These are phyloP conservation scores for Suaeda aralocaspica DNA, from an alignment of 148 eudicot genomes.

Conservation along the genomic window DNA sequence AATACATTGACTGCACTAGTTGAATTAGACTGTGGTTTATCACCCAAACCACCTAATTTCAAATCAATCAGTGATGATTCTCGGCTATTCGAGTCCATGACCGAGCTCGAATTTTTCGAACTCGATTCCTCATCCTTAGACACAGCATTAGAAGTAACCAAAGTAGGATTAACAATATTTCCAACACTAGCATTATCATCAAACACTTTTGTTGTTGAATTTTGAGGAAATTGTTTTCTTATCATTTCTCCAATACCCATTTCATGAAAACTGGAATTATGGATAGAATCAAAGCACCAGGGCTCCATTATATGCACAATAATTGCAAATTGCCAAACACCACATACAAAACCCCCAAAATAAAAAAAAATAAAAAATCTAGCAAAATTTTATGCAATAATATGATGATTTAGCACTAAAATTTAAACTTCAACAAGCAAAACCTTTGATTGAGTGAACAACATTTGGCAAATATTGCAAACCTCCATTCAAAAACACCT, in stretches of 20 bases:
- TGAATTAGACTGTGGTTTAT: conserved; percentile 23
- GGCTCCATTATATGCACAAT: conserved; percentile 37
- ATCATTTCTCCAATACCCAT: conserved; percentile 35
- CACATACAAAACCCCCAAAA: no score
- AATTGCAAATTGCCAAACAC: conserved; percentile 5
- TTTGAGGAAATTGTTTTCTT: conserved; percentile 26
- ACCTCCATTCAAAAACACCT: conserved; percentile 5
- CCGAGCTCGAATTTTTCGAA: conserved; percentile 35
- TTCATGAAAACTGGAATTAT: conserved; percentile 38
- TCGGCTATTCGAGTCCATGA: conserved; percentile 38
- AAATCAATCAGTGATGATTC: conserved; percentile 46
- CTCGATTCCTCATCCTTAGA: conserved; percentile 38
- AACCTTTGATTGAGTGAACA: neutral
- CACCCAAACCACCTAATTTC: conserved; percentile 54
- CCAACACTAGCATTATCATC: conserved; percentile 20
- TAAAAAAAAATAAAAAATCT: no score
- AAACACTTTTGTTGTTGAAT: conserved; percentile 24
- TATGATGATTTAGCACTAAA: conserved; percentile 8
- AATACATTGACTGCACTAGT: conserved; percentile 23
- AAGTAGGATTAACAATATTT: conserved; percentile 19
- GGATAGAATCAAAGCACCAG: conserved; percentile 40
- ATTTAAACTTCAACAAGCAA: conserved; percentile 7
- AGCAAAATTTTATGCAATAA: neutral
- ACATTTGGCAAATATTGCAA: conserved; percentile 8
- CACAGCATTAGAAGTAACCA: conserved; percentile 28